Percentiles rank a stretch among this genome's conserved stretches.
Conservation (phyloP, 2,329 filamentous ascomycete genomes). For the Chalaropsis ovoidea region DNA sequence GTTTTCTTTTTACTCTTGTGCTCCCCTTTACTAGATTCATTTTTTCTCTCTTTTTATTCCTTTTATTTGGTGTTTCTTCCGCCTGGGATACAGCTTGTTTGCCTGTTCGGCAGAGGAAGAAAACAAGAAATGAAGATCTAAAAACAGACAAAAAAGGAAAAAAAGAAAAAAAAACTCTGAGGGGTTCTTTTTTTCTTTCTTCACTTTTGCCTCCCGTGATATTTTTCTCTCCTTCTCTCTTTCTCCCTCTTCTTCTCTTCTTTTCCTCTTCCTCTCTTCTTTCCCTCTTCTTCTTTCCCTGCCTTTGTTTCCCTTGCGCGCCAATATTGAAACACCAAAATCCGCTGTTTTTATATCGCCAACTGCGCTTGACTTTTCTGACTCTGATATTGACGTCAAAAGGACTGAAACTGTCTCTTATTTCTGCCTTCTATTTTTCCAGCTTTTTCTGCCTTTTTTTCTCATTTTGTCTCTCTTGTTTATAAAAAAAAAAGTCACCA, state of each 20-base stretch:
- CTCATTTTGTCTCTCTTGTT: neutral
- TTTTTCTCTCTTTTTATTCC: neutral
- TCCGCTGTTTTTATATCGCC: neutral
- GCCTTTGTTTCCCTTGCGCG: neutral
- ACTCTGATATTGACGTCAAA: slow-evolving; percentile 9
- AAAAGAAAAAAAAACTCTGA: neutral
- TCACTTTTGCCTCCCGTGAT: neutral
- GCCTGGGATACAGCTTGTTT: neutral
- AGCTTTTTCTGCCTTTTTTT: neutral
- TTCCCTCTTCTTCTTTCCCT: neutral
- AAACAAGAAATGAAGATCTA: slow-evolving; percentile 8
- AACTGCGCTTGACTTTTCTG: neutral
- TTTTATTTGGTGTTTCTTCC: neutral
- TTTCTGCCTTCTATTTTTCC: neutral
- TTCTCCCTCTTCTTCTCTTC: neutral
- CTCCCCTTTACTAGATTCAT: neutral
- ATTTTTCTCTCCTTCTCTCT: neutral
- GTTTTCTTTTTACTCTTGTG: too few relatives aligned
- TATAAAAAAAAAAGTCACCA: neutral
- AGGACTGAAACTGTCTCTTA: neutral
- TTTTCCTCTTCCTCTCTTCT: neutral
- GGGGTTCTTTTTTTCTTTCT: too few relatives aligned
- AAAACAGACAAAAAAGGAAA: slow-evolving; percentile 4
- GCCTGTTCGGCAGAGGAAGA: neutral
- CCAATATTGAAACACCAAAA: neutral